phyloP scores from a whole-genome alignment of 2,329 filamentous ascomycete species.

The Talaromyces sp. region DNA sequence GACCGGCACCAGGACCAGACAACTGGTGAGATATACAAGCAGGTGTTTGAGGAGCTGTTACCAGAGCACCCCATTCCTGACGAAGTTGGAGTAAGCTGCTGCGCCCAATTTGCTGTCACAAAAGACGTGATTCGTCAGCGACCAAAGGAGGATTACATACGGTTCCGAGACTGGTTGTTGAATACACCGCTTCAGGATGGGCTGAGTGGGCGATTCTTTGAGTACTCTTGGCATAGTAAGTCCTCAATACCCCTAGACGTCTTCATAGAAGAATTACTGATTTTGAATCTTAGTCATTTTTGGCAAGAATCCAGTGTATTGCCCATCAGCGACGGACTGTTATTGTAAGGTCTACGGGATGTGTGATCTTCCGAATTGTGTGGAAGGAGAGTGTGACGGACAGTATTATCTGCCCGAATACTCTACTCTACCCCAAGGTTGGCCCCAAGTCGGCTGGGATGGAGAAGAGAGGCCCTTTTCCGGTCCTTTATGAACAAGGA shows the following conservation, averaged over 20 bases:
- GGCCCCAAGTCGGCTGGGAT: slow-evolving; percentile 14
- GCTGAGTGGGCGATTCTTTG: slow-evolving; percentile 50
- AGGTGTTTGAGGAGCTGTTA: slow-evolving; percentile 23
- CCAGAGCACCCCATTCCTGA: slow-evolving; percentile 24
- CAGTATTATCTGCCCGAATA: slow-evolving; percentile 12
- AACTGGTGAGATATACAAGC: slow-evolving; percentile 26
- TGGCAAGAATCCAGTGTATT: slow-evolving; percentile 13
- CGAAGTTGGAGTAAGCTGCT: slow-evolving; percentile 53
- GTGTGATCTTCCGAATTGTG: slow-evolving; percentile 13
- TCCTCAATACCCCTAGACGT: not conserved
- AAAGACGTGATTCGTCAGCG: slow-evolving; percentile 47
- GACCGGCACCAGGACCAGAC: slow-evolving; percentile 16
- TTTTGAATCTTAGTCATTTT: slow-evolving; percentile 9
- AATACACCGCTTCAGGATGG: slow-evolving; percentile 47
- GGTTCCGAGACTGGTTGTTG: slow-evolving; percentile 51
- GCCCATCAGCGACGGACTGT: slow-evolving; percentile 14
- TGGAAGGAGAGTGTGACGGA: slow-evolving; percentile 5
- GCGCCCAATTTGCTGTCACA: slow-evolving; percentile 54
- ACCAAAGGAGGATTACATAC: slow-evolving; percentile 46
- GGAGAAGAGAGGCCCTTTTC: slow-evolving; percentile 13
- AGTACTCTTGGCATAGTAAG: slow-evolving; percentile 50
- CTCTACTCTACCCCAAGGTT: slow-evolving; percentile 10
- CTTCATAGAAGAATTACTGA: not conserved
- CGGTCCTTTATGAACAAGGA: slow-evolving; percentile 1
- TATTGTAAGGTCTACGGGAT: slow-evolving; percentile 17